phyloP scores from a whole-genome alignment of 345 rosid species.

The Kernera saxatilis region DNA sequence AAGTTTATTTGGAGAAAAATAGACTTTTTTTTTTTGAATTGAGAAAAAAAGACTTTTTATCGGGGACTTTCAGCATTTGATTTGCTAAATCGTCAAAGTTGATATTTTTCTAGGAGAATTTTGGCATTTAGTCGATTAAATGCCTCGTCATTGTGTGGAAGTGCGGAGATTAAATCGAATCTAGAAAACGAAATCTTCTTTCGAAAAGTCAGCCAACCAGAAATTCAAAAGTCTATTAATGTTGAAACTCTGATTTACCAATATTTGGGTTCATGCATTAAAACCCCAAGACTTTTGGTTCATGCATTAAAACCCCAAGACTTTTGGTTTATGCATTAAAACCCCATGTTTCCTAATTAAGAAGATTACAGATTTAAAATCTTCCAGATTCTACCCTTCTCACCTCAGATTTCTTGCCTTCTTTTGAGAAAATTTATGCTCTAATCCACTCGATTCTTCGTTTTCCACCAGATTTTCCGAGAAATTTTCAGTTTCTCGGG shows the following conservation, averaged over 20 bases:
- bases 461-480: conserved; percentile 18
- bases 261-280: neutral
- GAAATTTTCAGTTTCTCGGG: conserved; percentile 4
- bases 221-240: neutral
- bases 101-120: neutral
- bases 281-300: neutral
- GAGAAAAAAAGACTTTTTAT: neutral
- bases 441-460: neutral
- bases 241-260: neutral
- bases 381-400: neutral
- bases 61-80: neutral
- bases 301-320: conserved; percentile 22
- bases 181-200: neutral
- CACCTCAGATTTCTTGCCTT: neutral
- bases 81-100: neutral
- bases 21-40: no score
- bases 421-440: neutral
- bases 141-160: no score
- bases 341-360: conserved; percentile 2
- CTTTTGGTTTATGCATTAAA: conserved; percentile 5
- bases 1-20: neutral
- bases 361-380: neutral
- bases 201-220: conserved; percentile 1
- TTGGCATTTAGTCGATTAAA: no score
- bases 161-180: no score